These are phyloP conservation scores for Acanthamoeba castellanii DNA, from an alignment of 208 protist species.

Conservation along the genomic window DNA sequence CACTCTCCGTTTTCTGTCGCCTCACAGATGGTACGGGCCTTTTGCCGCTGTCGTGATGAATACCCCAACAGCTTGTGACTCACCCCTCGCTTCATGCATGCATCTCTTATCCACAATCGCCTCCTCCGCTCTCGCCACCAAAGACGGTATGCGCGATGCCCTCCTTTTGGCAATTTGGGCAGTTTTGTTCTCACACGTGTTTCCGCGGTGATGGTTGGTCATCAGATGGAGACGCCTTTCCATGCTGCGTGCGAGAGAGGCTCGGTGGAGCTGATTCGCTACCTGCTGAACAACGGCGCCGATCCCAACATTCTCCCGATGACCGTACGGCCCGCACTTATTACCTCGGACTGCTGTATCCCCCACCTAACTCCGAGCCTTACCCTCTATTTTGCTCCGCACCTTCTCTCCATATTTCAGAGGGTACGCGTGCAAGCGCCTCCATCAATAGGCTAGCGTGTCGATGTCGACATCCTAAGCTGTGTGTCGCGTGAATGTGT, in stretches of 20 bases:
- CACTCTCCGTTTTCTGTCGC: not conserved
- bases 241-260: slow-evolving; percentile 19
- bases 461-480: not conserved
- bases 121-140: too few species aligned
- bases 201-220: not conserved
- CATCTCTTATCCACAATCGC: not conserved
- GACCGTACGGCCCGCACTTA: not conserved
- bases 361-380: not conserved
- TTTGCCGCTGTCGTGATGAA: not conserved
- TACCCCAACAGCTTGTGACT: not conserved
- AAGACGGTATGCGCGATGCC: not conserved
- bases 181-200: not conserved
- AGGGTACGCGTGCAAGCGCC: not conserved
- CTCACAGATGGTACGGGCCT: not conserved
- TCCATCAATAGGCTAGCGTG: not conserved
- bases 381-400: not conserved
- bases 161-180: too few species aligned
- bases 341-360: not conserved
- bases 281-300: slow-evolving; percentile 41
- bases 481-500: not conserved
- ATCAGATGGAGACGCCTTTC: not conserved
- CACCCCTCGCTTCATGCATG: not conserved
- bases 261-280: slow-evolving; percentile 36
- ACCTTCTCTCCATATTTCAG: not conserved
- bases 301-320: slow-evolving; percentile 38